Conservation (phyloP, 306 rosid species). For the Begonia peltatifolia region DNA sequence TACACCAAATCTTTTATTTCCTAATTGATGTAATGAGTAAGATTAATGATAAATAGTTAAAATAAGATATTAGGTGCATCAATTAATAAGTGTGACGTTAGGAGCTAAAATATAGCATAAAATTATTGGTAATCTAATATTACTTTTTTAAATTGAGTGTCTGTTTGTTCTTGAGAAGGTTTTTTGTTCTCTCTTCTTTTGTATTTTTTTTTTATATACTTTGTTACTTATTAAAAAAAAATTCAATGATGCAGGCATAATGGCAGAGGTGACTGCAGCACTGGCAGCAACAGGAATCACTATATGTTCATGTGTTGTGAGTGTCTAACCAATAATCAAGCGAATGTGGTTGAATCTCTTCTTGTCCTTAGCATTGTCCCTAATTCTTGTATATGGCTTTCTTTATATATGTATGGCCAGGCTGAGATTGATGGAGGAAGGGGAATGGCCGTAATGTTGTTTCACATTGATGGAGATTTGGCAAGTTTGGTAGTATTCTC, state of each 20-base stretch:
- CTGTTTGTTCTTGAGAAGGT: too few species aligned
- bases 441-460: constrained; percentile 84
- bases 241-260: constrained; percentile 47
- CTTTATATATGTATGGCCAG: constrained; percentile 39
- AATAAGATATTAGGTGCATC: too few species aligned
- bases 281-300: constrained; percentile 68
- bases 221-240: neutral
- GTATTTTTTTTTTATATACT: too few species aligned
- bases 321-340: constrained; percentile 24
- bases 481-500: constrained; percentile 56
- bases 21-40: too few species aligned
- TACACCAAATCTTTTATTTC: too few species aligned
- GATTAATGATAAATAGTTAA: neutral
- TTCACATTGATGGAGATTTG: constrained; percentile 62
- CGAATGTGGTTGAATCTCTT: constrained; percentile 11
- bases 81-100: too few species aligned
- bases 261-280: constrained; percentile 79
- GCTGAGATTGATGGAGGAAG: constrained; percentile 94
- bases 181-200: too few species aligned
- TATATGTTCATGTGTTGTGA: constrained; percentile 92
- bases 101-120: too few species aligned
- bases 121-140: too few species aligned
- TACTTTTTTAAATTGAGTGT: too few species aligned
- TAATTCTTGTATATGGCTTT: constrained; percentile 1
- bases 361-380: constrained; percentile 4